Base-by-base conservation (phyloP, 371 early-diverging fungal genomes). In the Basidiobolus heterosporus region DNA sequence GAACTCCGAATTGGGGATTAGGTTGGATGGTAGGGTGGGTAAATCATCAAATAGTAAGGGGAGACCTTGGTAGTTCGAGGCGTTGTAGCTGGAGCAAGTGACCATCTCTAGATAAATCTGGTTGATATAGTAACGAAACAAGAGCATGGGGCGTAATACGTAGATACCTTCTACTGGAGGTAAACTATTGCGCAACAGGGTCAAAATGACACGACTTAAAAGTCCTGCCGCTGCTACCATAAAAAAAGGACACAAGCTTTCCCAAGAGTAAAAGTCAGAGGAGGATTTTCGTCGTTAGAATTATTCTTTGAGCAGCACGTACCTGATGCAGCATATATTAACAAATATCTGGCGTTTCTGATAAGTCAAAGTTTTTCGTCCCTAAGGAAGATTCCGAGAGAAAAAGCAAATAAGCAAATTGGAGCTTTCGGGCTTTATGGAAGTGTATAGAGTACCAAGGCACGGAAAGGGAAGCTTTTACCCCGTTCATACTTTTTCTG, bases 341-440 rank as follows among this genome's bases (percentile, higher is more conserved):
- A 72, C 71, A 54, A 75, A 75, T 52, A 61, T 61, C 52, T 84
- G 82, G 6, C 84, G 69, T 48, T 72, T 68, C 49, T 84, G 84
- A 54, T 67, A 84, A 2, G 68, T 56, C 9, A 76, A 30, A 1
- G 80, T 74, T 60, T 77, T 82, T 30, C 71, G 58, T 36, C 58
- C 59, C 68, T 67, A 45, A 5, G n/a, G 9, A 30, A 3, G 30
- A 30, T 30, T 30, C 9, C n/a, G n/a, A n/a, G n/a, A n/a, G n/a
- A n/a, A n/a, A n/a, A n/a, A n/a, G n/a, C n/a, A n/a, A n/a, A n/a
- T n/a, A n/a, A n/a, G n/a, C n/a, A n/a, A n/a, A n/a, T n/a, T n/a
- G n/a, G n/a, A n/a, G n/a, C n/a, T n/a, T n/a, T n/a, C n/a, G n/a
- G n/a, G n/a, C n/a, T n/a, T n/a, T n/a, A n/a, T n/a, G n/a, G 30